Evolutionary conservation across 306 rosid genomes (phyloP).

Genomic region (Trichosanthes cucumerina): DNA sequence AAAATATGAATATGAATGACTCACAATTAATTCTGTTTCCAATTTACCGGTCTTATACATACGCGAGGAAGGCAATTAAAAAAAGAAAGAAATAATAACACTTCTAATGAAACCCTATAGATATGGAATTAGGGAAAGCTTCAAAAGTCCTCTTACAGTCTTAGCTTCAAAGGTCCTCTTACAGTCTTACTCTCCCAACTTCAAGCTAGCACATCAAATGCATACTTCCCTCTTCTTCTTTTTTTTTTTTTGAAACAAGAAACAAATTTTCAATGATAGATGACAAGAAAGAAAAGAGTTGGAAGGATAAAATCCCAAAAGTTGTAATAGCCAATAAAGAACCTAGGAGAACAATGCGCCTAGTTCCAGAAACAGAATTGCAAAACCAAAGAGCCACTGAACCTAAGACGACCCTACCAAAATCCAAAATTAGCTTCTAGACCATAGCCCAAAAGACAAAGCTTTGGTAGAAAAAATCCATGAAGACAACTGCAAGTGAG

Average conservation of each 20-base stretch:
- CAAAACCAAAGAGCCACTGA: background rate
- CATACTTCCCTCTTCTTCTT: background rate
- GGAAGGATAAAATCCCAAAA: background rate
- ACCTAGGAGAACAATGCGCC: background rate
- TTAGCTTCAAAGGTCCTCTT: background rate
- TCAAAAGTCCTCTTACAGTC: background rate
- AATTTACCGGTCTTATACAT: no score
- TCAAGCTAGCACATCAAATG: background rate
- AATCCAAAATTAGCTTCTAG: background rate
- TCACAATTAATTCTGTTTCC: no score
- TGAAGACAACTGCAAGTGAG: background rate
- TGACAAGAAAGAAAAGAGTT: background rate
- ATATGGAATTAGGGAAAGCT: background rate
- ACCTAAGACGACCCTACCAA: background rate
- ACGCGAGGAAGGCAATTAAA: no score
- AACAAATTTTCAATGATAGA: background rate
- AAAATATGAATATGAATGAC: no score
- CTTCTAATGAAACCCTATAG: background rate
- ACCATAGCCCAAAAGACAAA: background rate
- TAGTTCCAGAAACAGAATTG: background rate
- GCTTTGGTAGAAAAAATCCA: background rate
- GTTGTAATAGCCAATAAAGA: background rate
- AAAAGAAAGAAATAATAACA: background rate
- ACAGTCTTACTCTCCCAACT: background rate
- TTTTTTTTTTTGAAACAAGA: background rate